Evolutionary conservation across 345 rosid genomes (phyloP).

Genomic region (Eucalyptus decipiens): DNA sequence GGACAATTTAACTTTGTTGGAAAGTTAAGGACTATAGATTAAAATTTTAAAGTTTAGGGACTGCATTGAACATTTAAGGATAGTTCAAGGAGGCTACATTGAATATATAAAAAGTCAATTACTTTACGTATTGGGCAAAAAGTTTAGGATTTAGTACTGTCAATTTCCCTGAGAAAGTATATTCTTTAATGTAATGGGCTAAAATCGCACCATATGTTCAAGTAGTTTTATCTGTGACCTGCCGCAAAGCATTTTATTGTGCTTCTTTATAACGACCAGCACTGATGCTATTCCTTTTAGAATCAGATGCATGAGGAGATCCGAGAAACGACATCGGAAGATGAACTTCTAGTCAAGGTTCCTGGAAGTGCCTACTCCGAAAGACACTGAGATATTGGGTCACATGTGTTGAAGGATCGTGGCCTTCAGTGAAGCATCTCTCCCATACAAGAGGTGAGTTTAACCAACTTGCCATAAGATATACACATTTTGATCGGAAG

Average conservation of each 20-base stretch:
- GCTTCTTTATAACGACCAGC: background rate
- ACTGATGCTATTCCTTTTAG: slow-evolving; percentile 11
- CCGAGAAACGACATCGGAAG: slow-evolving; percentile 18
- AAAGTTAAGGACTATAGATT: background rate
- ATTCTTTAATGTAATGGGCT: background rate
- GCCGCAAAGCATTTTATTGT: background rate
- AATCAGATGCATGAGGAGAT: slow-evolving; percentile 9
- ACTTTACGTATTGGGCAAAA: background rate
- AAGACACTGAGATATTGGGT: background rate
- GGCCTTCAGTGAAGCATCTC: background rate
- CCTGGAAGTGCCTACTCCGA: slow-evolving; percentile 76
- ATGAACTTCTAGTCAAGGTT: slow-evolving; percentile 64
- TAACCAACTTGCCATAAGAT: background rate
- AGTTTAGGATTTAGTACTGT: background rate
- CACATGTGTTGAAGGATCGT: background rate
- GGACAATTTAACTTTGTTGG: background rate
- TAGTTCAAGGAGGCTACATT: background rate
- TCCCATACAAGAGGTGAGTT: background rate
- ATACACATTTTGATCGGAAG: background rate
- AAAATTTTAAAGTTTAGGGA: background rate
- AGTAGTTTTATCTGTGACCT: background rate
- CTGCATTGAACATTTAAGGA: background rate
- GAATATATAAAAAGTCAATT: background rate
- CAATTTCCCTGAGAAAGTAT: background rate
- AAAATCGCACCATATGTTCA: background rate